These are phyloP conservation scores for Chrysanthemum makinoi DNA, from an alignment of 129 eudicot genomes.

Conservation along the genomic window DNA sequence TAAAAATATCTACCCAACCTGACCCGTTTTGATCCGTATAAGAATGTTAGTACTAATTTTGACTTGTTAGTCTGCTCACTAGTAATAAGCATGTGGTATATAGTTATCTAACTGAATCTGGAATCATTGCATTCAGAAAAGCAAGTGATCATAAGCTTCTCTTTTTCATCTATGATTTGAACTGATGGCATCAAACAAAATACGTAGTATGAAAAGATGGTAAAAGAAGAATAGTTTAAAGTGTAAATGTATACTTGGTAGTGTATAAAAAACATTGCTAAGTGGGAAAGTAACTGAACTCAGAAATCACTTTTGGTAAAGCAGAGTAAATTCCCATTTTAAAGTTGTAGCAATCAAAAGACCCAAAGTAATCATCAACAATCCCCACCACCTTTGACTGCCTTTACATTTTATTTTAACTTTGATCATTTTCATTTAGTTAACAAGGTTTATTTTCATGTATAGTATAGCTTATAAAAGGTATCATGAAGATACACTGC, in stretches of 20 bases:
- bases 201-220: slow-evolving; percentile 10
- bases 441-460: slow-evolving; percentile 6
- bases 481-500: neutral
- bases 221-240: slow-evolving; percentile 22
- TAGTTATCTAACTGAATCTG: slow-evolving; percentile 12
- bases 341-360: slow-evolving; percentile 35
- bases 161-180: slow-evolving; percentile 14
- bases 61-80: neutral
- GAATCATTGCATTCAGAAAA: slow-evolving; percentile 20
- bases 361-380: slow-evolving; percentile 38
- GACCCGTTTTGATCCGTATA: neutral
- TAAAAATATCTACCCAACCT: neutral
- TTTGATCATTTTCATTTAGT: slow-evolving; percentile 10
- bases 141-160: slow-evolving; percentile 13
- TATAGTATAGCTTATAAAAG: neutral
- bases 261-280: slow-evolving; percentile 33
- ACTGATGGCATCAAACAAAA: neutral
- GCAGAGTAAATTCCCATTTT: slow-evolving; percentile 35
- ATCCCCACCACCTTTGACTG: slow-evolving; percentile 40
- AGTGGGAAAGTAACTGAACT: slow-evolving; percentile 38
- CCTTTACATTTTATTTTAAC: slow-evolving; percentile 12
- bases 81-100: neutral
- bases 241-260: slow-evolving; percentile 17
- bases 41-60: neutral
- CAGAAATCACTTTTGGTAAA: slow-evolving; percentile 38